These are phyloP conservation scores for Bryoerythrophyllum caledonicum DNA, from an alignment of 225 moss, liverwort and hornwort species.

Conservation along the genomic window DNA sequence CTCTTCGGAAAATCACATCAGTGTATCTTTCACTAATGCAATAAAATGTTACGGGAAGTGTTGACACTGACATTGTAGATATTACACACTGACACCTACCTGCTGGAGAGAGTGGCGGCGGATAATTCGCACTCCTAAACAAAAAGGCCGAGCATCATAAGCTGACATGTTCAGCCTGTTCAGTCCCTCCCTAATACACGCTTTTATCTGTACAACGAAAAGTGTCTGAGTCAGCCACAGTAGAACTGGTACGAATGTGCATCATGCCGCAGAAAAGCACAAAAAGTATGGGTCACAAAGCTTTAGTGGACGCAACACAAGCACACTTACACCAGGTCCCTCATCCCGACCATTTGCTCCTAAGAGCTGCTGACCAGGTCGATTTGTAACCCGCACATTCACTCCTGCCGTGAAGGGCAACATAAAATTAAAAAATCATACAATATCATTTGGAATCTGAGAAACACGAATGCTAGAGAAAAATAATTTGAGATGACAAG, in stretches of 20 bases:
- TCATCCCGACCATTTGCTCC: slow-evolving; percentile 98
- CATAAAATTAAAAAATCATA: slow-evolving; percentile 7
- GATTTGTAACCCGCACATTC: slow-evolving; percentile 86
- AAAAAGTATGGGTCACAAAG: neutral
- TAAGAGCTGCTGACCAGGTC: slow-evolving; percentile 87
- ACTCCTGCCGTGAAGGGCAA: slow-evolving; percentile 50
- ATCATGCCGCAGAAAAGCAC: neutral
- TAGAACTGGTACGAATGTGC: neutral
- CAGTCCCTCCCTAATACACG: slow-evolving; percentile 63
- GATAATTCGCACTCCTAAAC: slow-evolving; percentile 85
- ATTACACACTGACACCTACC: slow-evolving; percentile 41
- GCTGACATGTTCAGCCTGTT: slow-evolving; percentile 84
- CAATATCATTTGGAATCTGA: neutral
- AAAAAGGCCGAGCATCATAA: slow-evolving; percentile 85
- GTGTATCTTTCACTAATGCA: neutral
- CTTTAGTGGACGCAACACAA: neutral
- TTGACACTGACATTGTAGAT: neutral
- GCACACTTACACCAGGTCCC: slow-evolving; percentile 75
- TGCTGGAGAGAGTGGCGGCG: slow-evolving; percentile 72
- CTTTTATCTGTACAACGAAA: slow-evolving; percentile 46
- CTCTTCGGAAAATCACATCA: neutral
- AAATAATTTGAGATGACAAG: neutral
- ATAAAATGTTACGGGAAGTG: neutral
- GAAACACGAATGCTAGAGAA: neutral
- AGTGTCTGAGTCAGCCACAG: slow-evolving; percentile 28